Percentiles rank a stretch among this genome's conserved stretches.
Evolutionary conservation across 73 alveolate genomes (phyloP).

Genomic region (Paraurostyla sp.): DNA sequence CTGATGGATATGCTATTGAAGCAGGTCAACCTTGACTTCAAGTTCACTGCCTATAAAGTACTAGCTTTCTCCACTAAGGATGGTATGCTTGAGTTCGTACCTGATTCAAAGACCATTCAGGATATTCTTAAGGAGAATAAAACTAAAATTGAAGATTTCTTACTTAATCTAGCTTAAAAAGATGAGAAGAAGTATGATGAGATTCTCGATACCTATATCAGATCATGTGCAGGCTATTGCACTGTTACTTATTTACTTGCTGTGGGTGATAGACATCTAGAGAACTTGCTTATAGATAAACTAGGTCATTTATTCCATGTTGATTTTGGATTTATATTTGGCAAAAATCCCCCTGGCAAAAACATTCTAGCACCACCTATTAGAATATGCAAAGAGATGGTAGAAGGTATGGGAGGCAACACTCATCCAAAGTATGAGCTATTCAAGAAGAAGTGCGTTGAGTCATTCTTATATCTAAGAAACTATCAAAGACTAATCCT

Average conservation of each 20-base stretch:
- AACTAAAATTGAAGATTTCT: slow-evolving; percentile 48
- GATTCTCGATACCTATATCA: slow-evolving; percentile 90
- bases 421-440: slow-evolving; percentile 84
- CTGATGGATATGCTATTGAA: slow-evolving; percentile 95
- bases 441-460: slow-evolving; percentile 94
- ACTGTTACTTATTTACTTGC: slow-evolving; percentile 99
- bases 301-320: slow-evolving; percentile 98
- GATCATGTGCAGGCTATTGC: slow-evolving; percentile 98
- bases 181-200: slow-evolving; percentile 67
- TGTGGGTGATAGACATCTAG: slow-evolving; percentile 99
- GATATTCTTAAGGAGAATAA: slow-evolving; percentile 88
- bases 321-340: slow-evolving; percentile 99
- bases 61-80: slow-evolving; percentile 95
- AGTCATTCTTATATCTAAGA: slow-evolving; percentile 92
- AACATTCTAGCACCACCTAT: slow-evolving; percentile 98
- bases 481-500: slow-evolving; percentile 93
- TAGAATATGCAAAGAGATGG: slow-evolving; percentile 98
- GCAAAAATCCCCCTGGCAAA: slow-evolving; percentile 96
- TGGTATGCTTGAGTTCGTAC: slow-evolving; percentile 98
- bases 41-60: slow-evolving; percentile 94
- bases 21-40: slow-evolving; percentile 92
- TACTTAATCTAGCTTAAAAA: slow-evolving; percentile 23
- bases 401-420: slow-evolving; percentile 98
- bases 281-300: slow-evolving; percentile 96
- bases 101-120: slow-evolving; percentile 90